Percentiles rank a stretch among this genome's conserved stretches.
Conservation (phyloP, 306 rosid species). For the Myrica gale region DNA sequence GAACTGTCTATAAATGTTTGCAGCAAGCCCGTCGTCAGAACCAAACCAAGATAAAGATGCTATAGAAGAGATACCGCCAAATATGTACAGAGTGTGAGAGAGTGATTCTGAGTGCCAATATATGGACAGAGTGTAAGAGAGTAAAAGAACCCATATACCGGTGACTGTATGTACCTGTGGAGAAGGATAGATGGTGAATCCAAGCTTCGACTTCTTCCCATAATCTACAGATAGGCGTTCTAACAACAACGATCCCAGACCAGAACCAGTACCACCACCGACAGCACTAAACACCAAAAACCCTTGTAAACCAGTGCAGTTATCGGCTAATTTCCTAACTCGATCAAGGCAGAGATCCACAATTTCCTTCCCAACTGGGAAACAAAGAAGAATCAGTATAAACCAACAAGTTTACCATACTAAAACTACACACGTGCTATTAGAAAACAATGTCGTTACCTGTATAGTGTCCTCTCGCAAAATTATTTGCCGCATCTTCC, state of each 20-base stretch:
- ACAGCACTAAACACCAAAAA: conserved; percentile 93
- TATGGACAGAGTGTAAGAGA: neutral
- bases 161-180: conserved; percentile 68
- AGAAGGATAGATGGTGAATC: conserved; percentile 97
- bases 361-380: conserved; percentile 78
- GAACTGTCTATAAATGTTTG: neutral
- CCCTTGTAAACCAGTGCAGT: conserved; percentile 96
- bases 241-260: conserved; percentile 78
- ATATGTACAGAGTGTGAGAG: too few species aligned
- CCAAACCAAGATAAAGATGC: neutral
- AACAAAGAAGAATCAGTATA: neutral
- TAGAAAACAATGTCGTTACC: conserved; percentile 28
- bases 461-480: conserved; percentile 94
- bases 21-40: neutral
- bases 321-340: conserved; percentile 86
- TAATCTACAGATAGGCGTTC: conserved; percentile 95
- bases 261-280: conserved; percentile 98
- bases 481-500: conserved; percentile 98
- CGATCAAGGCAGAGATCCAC: conserved; percentile 98
- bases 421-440: neutral
- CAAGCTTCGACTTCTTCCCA: conserved; percentile 91
- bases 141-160: neutral
- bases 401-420: neutral
- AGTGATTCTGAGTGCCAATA: too few species aligned
- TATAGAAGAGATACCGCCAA: neutral